Evolutionary conservation across 2,329 filamentous ascomycete species (phyloP), one percentile per base, ranked within the genome.

Genomic region (Sarocladium oryzae): DNA sequence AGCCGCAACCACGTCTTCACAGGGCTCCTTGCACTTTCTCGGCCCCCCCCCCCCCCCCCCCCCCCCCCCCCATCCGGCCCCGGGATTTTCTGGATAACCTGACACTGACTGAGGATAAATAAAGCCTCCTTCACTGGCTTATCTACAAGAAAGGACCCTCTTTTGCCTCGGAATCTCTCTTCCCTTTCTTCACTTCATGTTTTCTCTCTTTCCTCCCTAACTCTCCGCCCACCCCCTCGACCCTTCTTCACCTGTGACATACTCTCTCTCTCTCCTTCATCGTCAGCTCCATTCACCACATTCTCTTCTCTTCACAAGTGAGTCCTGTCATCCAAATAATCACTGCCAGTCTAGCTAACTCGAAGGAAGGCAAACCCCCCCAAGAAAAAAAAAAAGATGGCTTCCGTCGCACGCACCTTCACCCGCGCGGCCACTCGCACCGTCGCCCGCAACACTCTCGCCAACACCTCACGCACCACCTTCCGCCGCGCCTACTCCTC

Each of bases 401-500:
- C 67, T 54, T 69, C 64, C 57, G 68, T 75, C 56, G 73, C 75
- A 57, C 78, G 78, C 59, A 76, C 78, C 57, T 71, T 81, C 61
- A 70, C 75, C 66, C 78, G 78, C 65, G 72, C 77, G 58, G 74
- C 84, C 53, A 72, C 85, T 64, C 80, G 81, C 63, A 73, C 79
- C 60, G 70, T 79, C 40, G 56, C 62, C 35, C 82, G 79, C 61
- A 78, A 74, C 62, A 74, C 80, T 57, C 78, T 88, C 66, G 71
- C 75, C 58, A 73, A 77, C 51, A 74, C 77, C 41, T 76, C 79
- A 51, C 81, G 85, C 59, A 80, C 86, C 61, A 78, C 81, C 59
- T 84, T 90, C 76, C 86, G 86, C 59, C 88, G 89, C 58, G 84
- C 84, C 70, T 95, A 95, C 73, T 85, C 90, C 40, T 86, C 86